phyloP scores from a whole-genome alignment of 768 basidiomycete species.

The Sutorius australiensis region DNA sequence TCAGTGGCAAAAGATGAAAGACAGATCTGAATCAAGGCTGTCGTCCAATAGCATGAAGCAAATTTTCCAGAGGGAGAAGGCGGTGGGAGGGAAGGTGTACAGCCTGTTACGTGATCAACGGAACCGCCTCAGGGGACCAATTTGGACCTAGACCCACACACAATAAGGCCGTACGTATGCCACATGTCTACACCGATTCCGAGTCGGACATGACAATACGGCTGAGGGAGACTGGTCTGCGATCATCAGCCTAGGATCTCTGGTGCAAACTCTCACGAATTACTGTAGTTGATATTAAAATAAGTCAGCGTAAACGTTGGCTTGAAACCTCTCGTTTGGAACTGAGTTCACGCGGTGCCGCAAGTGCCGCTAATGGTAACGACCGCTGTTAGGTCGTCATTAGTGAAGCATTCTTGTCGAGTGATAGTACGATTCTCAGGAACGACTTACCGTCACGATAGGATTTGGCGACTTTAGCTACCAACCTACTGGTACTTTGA shows the following conservation, averaged over 20 bases:
- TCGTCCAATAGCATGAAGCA: slow-evolving; percentile 10
- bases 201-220: neutral
- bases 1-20: slow-evolving; percentile 13
- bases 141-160: slow-evolving; percentile 9
- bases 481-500: neutral
- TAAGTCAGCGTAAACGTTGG: neutral
- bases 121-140: slow-evolving; percentile 21
- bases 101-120: slow-evolving; percentile 31
- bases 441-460: slow-evolving; percentile 6
- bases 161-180: neutral
- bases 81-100: slow-evolving; percentile 18
- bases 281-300: slow-evolving; percentile 1
- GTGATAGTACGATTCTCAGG: slow-evolving; percentile 16
- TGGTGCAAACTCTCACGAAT: slow-evolving; percentile 4
- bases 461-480: neutral
- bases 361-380: slow-evolving; percentile 3
- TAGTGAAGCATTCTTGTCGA: neutral
- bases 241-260: slow-evolving; percentile 1
- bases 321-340: slow-evolving; percentile 9
- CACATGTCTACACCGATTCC: neutral
- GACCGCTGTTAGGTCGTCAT: neutral
- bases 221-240: neutral
- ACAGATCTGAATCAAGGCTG: slow-evolving; percentile 15
- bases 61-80: slow-evolving; percentile 18
- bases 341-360: slow-evolving; percentile 16